Conservation (phyloP, 257 asterid genomes). For the Forsythia suspensa region DNA sequence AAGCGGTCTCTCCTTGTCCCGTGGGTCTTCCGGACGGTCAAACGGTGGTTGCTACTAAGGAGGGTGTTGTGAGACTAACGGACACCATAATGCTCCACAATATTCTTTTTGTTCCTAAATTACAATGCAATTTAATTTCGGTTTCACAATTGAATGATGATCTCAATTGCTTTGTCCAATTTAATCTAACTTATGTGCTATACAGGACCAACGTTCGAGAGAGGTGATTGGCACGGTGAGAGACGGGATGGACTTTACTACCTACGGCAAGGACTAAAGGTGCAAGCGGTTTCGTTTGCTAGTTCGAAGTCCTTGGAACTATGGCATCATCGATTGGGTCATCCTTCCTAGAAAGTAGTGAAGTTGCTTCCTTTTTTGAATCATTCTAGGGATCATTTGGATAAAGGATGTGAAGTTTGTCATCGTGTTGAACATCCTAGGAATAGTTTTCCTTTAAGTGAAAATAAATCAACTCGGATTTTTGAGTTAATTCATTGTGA, state of each 20-base stretch:
- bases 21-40: too few relatives aligned
- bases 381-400: too few relatives aligned
- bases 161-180: neutral
- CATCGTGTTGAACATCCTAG: neutral
- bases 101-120: conserved; percentile 9
- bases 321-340: too few relatives aligned
- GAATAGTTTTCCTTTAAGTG: neutral
- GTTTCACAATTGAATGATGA: neutral
- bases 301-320: too few relatives aligned
- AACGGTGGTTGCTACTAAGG: too few relatives aligned
- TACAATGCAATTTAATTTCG: neutral
- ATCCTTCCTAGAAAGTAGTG: too few relatives aligned
- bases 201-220: conserved; percentile 1
- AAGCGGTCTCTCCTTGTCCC: too few relatives aligned
- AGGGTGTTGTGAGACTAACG: too few relatives aligned
- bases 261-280: neutral
- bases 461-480: neutral
- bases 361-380: too few relatives aligned
- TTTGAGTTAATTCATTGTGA: conserved; percentile 4
- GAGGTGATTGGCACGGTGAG: conserved; percentile 8
- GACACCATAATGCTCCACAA: neutral
- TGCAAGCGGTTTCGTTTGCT: too few relatives aligned
- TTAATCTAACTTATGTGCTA: neutral
- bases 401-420: neutral
- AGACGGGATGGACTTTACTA: neutral